Conservation (phyloP, 305 asterid genomes). For the Fraxinus velutina region DNA sequence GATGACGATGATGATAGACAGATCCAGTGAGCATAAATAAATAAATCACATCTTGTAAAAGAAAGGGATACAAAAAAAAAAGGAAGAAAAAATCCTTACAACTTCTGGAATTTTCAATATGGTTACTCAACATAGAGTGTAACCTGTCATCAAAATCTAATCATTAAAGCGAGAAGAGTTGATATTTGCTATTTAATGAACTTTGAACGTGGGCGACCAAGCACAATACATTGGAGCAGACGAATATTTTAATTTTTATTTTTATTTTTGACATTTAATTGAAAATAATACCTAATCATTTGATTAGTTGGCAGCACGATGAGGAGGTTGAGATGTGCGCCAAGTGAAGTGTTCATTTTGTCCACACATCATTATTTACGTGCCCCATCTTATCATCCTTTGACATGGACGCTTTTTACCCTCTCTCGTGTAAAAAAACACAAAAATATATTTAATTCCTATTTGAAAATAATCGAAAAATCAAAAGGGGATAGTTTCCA, state of each 20-base stretch:
- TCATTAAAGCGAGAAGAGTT: constrained; percentile 8
- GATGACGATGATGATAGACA: not conserved
- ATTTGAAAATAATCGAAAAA: not conserved
- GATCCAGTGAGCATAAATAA: not conserved
- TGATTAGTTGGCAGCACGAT: constrained; percentile 28
- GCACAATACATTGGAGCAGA: constrained; percentile 7
- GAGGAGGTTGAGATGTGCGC: constrained; percentile 23
- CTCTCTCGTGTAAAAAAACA: not conserved
- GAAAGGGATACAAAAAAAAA: not conserved
- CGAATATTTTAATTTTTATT: not conserved
- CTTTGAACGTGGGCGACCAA: constrained; percentile 13
- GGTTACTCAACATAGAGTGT: constrained; percentile 12
- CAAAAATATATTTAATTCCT: not conserved
- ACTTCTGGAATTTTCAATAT: not conserved
- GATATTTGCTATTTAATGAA: not conserved
- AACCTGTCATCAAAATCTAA: constrained; percentile 17
- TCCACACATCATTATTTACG: not conserved
- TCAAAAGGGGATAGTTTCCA: not conserved
- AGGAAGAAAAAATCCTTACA: not conserved
- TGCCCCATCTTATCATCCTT: not conserved
- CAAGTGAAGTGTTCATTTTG: not conserved
- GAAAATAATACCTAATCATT: constrained; percentile 4
- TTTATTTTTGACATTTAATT: not conserved
- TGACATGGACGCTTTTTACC: not conserved
- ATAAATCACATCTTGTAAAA: not conserved